phyloP scores from a whole-genome alignment of 2,329 filamentous ascomycete species.

The Nothophoma quercina region DNA sequence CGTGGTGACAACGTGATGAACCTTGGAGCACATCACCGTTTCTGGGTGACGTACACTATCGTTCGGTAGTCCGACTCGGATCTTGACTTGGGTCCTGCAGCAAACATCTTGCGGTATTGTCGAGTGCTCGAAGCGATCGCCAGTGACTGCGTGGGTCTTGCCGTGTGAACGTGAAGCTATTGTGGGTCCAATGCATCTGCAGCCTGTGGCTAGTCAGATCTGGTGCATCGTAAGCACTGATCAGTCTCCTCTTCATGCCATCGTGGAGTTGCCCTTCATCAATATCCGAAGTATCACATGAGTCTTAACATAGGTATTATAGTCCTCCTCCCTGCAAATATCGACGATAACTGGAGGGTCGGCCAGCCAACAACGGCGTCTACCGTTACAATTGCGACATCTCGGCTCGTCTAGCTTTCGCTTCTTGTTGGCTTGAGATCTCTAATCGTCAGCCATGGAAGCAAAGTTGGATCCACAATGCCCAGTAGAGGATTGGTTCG shows the following conservation, averaged over 20 bases:
- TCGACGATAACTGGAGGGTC: slow-evolving; percentile 22
- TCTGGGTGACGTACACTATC: neutral
- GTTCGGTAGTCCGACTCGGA: neutral
- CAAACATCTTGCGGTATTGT: neutral
- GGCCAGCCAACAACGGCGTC: slow-evolving; percentile 20
- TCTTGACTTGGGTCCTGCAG: neutral
- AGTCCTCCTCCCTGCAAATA: slow-evolving; percentile 16
- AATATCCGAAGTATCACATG: slow-evolving; percentile 5
- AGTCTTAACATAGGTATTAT: slow-evolving; percentile 12
- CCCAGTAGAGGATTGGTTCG: neutral
- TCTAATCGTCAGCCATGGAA: slow-evolving; percentile 21
- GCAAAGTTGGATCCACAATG: slow-evolving; percentile 2
- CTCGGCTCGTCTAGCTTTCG: slow-evolving; percentile 13
- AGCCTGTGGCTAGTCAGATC: slow-evolving; percentile 6
- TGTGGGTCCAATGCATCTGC: neutral
- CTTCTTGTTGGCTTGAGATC: slow-evolving; percentile 7
- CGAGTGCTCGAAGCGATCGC: neutral
- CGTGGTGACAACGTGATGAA: slow-evolving; percentile 19
- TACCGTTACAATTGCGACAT: slow-evolving; percentile 18
- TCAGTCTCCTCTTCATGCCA: neutral
- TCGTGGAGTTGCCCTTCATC: slow-evolving; percentile 1
- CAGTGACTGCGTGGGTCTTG: neutral
- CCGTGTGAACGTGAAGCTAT: neutral
- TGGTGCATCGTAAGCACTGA: slow-evolving; percentile 11
- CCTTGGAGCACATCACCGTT: slow-evolving; percentile 13